Conservation (phyloP, 345 rosid species). For the Orychophragmus violaceus region DNA sequence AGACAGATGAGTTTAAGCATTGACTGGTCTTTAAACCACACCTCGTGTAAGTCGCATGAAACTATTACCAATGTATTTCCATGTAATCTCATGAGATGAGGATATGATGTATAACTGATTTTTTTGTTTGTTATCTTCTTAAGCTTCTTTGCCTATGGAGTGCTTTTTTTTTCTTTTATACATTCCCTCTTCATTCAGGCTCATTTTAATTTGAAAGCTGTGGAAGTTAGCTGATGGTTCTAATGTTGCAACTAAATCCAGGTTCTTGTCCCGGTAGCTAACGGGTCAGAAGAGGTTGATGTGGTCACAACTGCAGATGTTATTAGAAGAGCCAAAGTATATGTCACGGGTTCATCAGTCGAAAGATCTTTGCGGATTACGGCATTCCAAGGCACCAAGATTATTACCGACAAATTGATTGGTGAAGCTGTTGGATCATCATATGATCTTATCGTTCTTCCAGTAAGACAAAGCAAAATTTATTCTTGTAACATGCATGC, state of each 20-base stretch:
- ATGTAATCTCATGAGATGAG: not conserved
- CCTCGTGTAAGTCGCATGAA: slow-evolving; percentile 54
- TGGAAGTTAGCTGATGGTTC: not conserved
- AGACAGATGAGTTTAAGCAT: slow-evolving; percentile 64
- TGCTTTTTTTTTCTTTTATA: too few species aligned
- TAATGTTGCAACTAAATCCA: slow-evolving; percentile 26
- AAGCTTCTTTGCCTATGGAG: too few species aligned
- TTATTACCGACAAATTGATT: slow-evolving; percentile 72
- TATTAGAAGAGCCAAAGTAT: slow-evolving; percentile 72
- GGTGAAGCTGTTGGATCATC: slow-evolving; percentile 46
- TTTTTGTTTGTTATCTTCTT: too few species aligned
- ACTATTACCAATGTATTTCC: slow-evolving; percentile 5
- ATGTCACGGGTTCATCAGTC: slow-evolving; percentile 78
- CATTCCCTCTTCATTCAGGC: not conserved
- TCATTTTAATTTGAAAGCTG: not conserved
- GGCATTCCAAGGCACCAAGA: slow-evolving; percentile 71
- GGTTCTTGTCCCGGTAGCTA: slow-evolving; percentile 86
- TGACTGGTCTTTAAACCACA: slow-evolving; percentile 59
- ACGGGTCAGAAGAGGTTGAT: slow-evolving; percentile 81
- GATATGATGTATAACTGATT: slow-evolving; percentile 6
- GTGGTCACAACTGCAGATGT: slow-evolving; percentile 62
- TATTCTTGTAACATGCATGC: not conserved
- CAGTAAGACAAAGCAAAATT: slow-evolving; percentile 38
- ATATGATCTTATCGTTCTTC: slow-evolving; percentile 79
- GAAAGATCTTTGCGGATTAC: slow-evolving; percentile 53